A percentile compares a stretch with the other conserved stretches of the same genome.
phyloP scores from a whole-genome alignment of 2,329 filamentous ascomycete genomes.

The Purpureocillium takamizusanense region DNA sequence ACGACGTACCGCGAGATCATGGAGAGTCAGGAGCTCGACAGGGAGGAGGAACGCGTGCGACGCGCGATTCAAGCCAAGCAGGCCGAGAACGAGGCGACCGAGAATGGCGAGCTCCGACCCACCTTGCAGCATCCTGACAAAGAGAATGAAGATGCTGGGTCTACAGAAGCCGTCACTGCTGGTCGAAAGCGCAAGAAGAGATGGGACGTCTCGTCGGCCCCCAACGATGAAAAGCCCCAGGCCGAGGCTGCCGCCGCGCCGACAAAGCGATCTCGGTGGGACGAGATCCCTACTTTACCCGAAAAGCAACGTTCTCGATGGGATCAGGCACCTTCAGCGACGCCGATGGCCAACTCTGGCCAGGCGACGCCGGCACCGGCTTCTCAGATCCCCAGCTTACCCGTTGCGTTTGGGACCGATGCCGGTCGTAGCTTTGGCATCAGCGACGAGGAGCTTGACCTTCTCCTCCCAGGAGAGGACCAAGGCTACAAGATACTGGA shows the following conservation, averaged over 20 bases:
- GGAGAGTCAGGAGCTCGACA: constrained; percentile 81
- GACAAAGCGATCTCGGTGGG: constrained; percentile 77
- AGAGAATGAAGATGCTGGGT: constrained; percentile 62
- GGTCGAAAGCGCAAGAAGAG: constrained; percentile 84
- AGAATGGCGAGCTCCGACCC: constrained; percentile 56
- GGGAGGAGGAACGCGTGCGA: constrained; percentile 82
- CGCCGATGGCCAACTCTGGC: constrained; percentile 64
- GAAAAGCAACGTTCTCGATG: constrained; percentile 79
- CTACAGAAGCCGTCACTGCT: constrained; percentile 52
- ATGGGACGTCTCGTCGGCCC: constrained; percentile 72
- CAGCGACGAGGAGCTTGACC: constrained; percentile 89
- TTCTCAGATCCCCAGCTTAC: constrained; percentile 45
- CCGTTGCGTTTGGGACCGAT: constrained; percentile 70
- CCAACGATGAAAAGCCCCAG: constrained; percentile 34
- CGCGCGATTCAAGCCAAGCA: constrained; percentile 70
- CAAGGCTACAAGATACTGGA: constrained; percentile 91
- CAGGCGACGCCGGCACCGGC: constrained; percentile 71
- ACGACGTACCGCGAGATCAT: constrained; percentile 85
- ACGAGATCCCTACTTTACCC: constrained; percentile 61
- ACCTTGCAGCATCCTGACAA: constrained; percentile 68
- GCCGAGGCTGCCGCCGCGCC: constrained; percentile 46
- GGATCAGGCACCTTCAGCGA: constrained; percentile 82
- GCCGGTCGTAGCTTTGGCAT: constrained; percentile 71
- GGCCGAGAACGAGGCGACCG: constrained; percentile 49
- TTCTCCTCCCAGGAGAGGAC: constrained; percentile 77